phyloP scores from a whole-genome alignment of 805 yeast species.

The Saccharomyces kudriavzevii region DNA sequence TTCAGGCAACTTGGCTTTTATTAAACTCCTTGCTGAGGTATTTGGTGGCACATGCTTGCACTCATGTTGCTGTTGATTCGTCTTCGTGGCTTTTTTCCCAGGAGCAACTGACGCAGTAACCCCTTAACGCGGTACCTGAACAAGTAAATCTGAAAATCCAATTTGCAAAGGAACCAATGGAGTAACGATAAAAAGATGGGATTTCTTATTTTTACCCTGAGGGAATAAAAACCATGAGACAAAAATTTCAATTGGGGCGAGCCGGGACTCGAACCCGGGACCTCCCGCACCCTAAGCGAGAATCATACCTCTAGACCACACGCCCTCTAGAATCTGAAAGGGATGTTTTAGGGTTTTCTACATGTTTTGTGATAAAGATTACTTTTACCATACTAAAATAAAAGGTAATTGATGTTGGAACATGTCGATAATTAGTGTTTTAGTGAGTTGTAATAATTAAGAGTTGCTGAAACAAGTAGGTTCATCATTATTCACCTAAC shows the following conservation, averaged over 20 bases:
- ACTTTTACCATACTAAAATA: too few relatives aligned
- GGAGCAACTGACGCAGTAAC: neutral
- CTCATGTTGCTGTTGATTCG: neutral
- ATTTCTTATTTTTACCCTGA: neutral
- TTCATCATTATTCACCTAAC: too few relatives aligned
- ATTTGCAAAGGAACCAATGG: neutral
- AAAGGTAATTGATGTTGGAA: too few relatives aligned
- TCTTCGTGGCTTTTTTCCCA: neutral
- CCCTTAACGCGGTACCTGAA: neutral
- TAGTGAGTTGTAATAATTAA: too few relatives aligned
- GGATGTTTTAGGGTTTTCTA: too few relatives aligned
- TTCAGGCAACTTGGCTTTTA: neutral
- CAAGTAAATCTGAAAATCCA: neutral
- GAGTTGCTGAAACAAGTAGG: too few relatives aligned
- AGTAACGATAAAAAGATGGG: neutral
- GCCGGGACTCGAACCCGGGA: slow-evolving; percentile 22
- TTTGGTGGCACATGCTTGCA: neutral
- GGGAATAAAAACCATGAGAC: too few relatives aligned
- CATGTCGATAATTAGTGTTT: too few relatives aligned
- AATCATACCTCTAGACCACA: slow-evolving; percentile 12
- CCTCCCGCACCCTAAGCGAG: slow-evolving; percentile 21
- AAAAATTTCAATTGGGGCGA: slow-evolving; percentile 8
- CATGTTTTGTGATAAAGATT: too few relatives aligned
- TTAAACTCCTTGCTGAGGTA: neutral
- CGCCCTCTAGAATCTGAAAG: neutral